Conservation (phyloP, 2,329 filamentous ascomycete species). For the Pseudopithomyces maydicus region DNA sequence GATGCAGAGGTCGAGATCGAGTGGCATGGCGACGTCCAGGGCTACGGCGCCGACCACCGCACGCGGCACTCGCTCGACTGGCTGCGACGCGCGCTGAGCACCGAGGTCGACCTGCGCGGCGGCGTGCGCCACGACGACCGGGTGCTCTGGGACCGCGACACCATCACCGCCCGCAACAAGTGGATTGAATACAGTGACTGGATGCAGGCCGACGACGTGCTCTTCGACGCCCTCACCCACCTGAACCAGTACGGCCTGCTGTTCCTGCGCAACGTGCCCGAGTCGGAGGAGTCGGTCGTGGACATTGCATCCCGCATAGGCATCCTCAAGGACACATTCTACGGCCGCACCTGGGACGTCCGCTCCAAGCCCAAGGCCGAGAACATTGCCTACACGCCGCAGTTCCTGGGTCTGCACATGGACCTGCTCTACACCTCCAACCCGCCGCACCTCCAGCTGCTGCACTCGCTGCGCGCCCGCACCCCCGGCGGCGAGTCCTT, state of each 20-base stretch:
- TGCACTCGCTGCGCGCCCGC: conserved; percentile 86
- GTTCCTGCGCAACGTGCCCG: conserved; percentile 76
- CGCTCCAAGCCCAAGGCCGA: conserved; percentile 79
- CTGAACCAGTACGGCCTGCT: conserved; percentile 73
- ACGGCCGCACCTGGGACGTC: conserved; percentile 90
- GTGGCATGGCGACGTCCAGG: conserved; percentile 65
- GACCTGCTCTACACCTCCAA: conserved; percentile 86
- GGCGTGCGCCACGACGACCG: conserved; percentile 41
- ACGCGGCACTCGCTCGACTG: conserved; percentile 47
- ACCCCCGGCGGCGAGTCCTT: conserved; percentile 81
- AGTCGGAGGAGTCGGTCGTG: conserved; percentile 67
- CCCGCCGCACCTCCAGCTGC: conserved; percentile 80
- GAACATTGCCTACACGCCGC: conserved; percentile 86
- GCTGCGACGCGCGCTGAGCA: conserved; percentile 36
- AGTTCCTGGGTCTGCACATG: conserved; percentile 86
- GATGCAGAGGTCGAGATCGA: conserved; percentile 53
- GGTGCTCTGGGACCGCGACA: conserved; percentile 54
- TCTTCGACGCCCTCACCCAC: conserved; percentile 66
- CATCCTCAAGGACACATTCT: conserved; percentile 82
- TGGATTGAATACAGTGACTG: conserved; percentile 74
- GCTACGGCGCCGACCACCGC: conserved; percentile 48
- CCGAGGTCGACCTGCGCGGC: conserved; percentile 36
- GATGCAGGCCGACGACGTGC: conserved; percentile 62
- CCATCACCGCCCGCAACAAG: conserved; percentile 55
- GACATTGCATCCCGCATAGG: conserved; percentile 75